Conservation (phyloP, 2,329 filamentous ascomycete genomes). For the Stachybotrys chartarum region DNA sequence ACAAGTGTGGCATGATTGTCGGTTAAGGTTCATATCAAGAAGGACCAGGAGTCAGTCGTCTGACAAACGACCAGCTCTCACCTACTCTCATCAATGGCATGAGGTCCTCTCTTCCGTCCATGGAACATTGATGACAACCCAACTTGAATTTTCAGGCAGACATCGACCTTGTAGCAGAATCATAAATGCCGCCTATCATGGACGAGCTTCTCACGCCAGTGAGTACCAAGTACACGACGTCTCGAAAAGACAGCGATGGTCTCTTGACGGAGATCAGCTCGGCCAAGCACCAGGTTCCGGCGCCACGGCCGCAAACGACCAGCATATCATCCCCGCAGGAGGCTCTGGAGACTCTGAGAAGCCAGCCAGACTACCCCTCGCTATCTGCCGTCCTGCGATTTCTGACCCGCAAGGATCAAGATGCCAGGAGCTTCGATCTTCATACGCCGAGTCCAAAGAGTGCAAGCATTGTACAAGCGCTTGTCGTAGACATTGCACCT, state of each 20-base stretch:
- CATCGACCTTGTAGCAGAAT: too few species aligned
- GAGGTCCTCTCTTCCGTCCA: too few species aligned
- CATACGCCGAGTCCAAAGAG: conserved; percentile 53
- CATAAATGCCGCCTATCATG: conserved; percentile 37
- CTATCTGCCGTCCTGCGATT: conserved; percentile 47
- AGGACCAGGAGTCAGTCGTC: too few species aligned
- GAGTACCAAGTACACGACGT: conserved; percentile 42
- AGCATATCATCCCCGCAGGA: conserved; percentile 33
- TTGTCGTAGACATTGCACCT: conserved; percentile 69
- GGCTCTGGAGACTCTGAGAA: conserved; percentile 52
- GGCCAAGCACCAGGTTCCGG: conserved; percentile 3
- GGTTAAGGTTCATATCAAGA: too few species aligned
- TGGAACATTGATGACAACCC: too few species aligned
- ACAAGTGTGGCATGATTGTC: too few species aligned
- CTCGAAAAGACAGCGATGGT: conserved; percentile 24
- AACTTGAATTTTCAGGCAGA: too few species aligned
- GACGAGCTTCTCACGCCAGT: conserved; percentile 48
- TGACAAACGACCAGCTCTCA: too few species aligned
- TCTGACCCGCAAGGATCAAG: conserved; percentile 27
- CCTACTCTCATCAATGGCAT: too few species aligned
- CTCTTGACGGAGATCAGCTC: conserved; percentile 29
- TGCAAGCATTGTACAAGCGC: conserved; percentile 66
- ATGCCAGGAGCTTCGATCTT: conserved; percentile 14
- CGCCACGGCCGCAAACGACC: conserved; percentile 1
- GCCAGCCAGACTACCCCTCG: conserved; percentile 53